Evolutionary conservation across 1,284 basidiomycete species (phyloP), one percentile per base, ranked within the genome.

Genomic region (Cerrena zonata): DNA sequence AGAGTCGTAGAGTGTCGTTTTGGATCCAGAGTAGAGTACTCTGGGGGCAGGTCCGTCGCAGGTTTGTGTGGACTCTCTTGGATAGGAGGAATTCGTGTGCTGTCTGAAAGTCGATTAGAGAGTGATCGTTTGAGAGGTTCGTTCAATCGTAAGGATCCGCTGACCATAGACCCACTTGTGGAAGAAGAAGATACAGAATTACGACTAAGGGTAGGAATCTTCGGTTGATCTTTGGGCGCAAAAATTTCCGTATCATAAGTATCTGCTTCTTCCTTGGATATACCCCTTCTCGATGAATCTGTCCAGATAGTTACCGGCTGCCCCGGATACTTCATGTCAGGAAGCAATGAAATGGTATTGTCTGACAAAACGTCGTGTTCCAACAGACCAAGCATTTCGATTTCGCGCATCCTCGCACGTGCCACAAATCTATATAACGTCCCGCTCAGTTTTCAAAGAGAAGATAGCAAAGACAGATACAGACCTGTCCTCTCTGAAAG

Each of bases 331-430:
- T 57, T 45, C 15, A 70, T 67, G 30, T 76, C 77, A 3, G 76
- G 74, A 4, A 92, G 71, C 61, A 83, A 72, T 3, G 91, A 91
- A 12, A 92, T 82, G 54, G 87, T 89, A 52, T 95, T 94, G 55
- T 86, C 89, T 15, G 89, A 80, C 25, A 88, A 82, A 26, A 92
- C 84, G 62, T 93, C 93, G 62, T 94, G 89, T 58, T 93, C 91
- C 44, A 95, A 73, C 7, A 94, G 73, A 3, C 93, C 93, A 5
- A 95, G 77, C 89, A 91, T 94, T 63, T 95, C 89, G 42, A 95
- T 92, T 63, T 94, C 89, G 60, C 91, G 89, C 91, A 96, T 94
- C 69, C 90, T 91, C 36, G 89, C 91, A 39, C 92, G 82, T 2
- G 91, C 86, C 23, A 96, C 76, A 63, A 96, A 97, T 56, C 88